Conservation (phyloP, 805 yeast species). For the Saccharomycopsis selenospora region DNA sequence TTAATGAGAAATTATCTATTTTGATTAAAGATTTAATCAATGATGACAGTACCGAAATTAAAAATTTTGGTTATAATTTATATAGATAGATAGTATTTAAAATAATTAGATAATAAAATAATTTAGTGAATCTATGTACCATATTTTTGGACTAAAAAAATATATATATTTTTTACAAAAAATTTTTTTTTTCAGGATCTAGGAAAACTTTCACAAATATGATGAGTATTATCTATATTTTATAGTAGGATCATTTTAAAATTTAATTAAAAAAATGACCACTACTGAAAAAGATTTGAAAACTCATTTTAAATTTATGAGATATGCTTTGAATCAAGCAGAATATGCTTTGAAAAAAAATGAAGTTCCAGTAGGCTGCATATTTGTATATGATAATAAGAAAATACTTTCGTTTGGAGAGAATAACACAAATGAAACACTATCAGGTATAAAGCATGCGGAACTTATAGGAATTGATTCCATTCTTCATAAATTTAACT, state of each 20-base stretch:
- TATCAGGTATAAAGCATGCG: conserved; percentile 88
- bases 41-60: conserved; percentile 43
- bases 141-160: too few relatives aligned
- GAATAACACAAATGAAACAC: conserved; percentile 78
- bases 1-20: conserved; percentile 34
- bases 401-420: conserved; percentile 66
- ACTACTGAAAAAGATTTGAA: too few relatives aligned
- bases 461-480: conserved; percentile 75
- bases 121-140: too few relatives aligned
- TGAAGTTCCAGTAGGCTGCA: conserved; percentile 84
- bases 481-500: conserved; percentile 35
- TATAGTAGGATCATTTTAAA: too few relatives aligned
- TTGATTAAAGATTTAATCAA: conserved; percentile 47
- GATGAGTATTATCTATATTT: too few relatives aligned
- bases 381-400: conserved; percentile 46
- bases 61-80: conserved; percentile 37
- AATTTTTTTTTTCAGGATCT: too few relatives aligned
- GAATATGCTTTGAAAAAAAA: conserved; percentile 53
- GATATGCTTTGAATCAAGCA: conserved; percentile 48
- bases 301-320: conserved; percentile 38
- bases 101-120: too few relatives aligned
- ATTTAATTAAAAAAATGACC: too few relatives aligned
- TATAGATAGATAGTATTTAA: too few relatives aligned
- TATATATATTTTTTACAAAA: too few relatives aligned
- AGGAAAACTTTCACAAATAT: too few relatives aligned